Evolutionary conservation across 768 basidiomycete genomes (phyloP), one percentile per base, ranked within the genome.

Genomic region (Daedaleopsis sinensis): DNA sequence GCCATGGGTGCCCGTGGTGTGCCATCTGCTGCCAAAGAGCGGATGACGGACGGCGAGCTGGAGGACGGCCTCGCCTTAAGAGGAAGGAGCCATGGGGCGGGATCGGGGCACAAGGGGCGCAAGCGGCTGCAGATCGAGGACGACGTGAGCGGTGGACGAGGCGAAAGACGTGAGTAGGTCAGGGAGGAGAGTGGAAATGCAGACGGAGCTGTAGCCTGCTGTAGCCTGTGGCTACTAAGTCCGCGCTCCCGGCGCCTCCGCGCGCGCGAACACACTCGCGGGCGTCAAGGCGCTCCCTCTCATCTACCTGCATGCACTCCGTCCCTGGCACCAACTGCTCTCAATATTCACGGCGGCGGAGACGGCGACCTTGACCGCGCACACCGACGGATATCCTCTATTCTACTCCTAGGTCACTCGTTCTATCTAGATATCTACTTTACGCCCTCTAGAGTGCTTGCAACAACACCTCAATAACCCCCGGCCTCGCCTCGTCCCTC

Each of bases 301-400:
- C n/a, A n/a, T 32, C 27, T 23, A 10, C 21, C 48, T 27, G 43
- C 48, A 63, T 58, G 62, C 23, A 37, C 62, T 37, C 27, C 27
- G 7, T 32, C 27, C 7, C 57, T 55, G 44, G 24, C 57, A 38
- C 15, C n/a, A 42, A 51, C 53, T n/a, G 48, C 37, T 23, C 27
- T 47, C 61, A 24, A n/a, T 47, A 49, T 50, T 39, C 46, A 50
- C 61, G 27, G 27, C 61, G 61, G 39, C 56, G 56, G 37, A 52
- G 52, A 13, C 37, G 57, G 42, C 52, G 59, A 55, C 59, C 37
- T 48, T 56, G 36, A 18, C 21, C 50, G 4, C 46, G 35, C 6
- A 11, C 50, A 18, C 55, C 52, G 50, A 21, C n/a, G 5, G 43
- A 19, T 15, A n/a, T 0, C 21, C 10, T 39, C 12, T 38, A 21